These are phyloP conservation scores for Tylopilus balloui DNA, from an alignment of 768 basidiomycete genomes.

Conservation along the genomic window DNA sequence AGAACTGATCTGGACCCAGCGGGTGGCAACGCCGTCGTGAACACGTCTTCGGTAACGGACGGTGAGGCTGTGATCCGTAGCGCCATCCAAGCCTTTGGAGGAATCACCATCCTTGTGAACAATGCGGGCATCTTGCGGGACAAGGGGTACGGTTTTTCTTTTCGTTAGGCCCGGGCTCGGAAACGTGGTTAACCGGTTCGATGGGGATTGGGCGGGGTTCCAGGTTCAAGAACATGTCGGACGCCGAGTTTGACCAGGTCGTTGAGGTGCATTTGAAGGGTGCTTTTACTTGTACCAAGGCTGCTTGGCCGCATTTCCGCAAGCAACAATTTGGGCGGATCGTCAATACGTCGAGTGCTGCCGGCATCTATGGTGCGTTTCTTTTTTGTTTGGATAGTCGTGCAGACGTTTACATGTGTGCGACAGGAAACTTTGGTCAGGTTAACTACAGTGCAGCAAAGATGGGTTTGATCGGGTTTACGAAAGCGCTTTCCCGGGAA, in stretches of 20 bases:
- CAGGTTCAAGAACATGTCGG: constrained; percentile 96
- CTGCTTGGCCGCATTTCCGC: constrained; percentile 93
- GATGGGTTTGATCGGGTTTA: constrained; percentile 91
- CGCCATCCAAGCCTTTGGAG: constrained; percentile 82
- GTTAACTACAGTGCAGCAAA: constrained; percentile 98
- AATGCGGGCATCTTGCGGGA: constrained; percentile 91
- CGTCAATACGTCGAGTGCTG: constrained; percentile 92
- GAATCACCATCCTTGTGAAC: constrained; percentile 85
- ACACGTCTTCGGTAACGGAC: constrained; percentile 82
- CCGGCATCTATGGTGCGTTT: constrained; percentile 82
- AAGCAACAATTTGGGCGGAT: constrained; percentile 93
- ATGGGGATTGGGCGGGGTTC: too few species aligned
- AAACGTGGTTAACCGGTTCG: too few species aligned
- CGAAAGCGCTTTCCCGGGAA: constrained; percentile 88
- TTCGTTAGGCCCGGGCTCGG: too few species aligned
- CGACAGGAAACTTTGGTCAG: constrained; percentile 87
- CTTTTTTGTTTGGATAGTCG: neutral
- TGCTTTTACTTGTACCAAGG: constrained; percentile 87
- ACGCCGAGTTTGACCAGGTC: constrained; percentile 89
- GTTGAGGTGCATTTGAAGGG: constrained; percentile 91
- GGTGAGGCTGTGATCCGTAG: constrained; percentile 83
- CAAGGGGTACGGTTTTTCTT: constrained; percentile 55
- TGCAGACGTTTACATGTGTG: neutral
- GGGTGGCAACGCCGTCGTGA: constrained; percentile 84
- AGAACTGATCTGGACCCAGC: too few species aligned